Percentiles rank a stretch among this genome's conserved stretches.
phyloP scores from a whole-genome alignment of 352 stramenopile genomes.

The Pythium rishiriense region DNA sequence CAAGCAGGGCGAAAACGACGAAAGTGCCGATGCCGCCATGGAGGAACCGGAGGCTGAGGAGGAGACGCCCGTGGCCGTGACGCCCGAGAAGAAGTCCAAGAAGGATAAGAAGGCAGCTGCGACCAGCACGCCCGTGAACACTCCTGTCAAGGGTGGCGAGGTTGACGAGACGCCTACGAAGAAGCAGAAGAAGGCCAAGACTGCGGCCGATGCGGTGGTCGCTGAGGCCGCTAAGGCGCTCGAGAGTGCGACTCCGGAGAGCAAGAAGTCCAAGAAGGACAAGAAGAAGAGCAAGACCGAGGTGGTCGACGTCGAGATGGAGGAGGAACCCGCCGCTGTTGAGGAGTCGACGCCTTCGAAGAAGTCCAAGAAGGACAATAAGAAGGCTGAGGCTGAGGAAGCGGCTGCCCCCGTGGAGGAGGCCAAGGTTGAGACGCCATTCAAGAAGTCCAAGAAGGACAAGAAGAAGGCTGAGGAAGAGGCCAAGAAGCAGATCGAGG shows the following conservation, averaged over 20 bases:
- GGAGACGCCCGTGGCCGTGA: slow-evolving; percentile 8
- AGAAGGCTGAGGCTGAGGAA: slow-evolving; percentile 45
- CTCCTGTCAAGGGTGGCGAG: slow-evolving; percentile 20
- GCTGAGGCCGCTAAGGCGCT: slow-evolving; percentile 11
- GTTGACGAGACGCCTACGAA: slow-evolving; percentile 23
- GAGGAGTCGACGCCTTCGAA: slow-evolving; percentile 14
- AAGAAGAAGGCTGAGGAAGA: slow-evolving; percentile 20
- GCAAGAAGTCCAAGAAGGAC: slow-evolving; percentile 17
- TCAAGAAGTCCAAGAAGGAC: slow-evolving; percentile 21
- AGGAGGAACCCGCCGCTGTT: background rate
- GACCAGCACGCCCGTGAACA: slow-evolving; percentile 24
- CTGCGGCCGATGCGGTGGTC: slow-evolving; percentile 5
- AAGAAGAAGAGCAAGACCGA: slow-evolving; percentile 26
- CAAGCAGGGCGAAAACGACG: slow-evolving; percentile 35
- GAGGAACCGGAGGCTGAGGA: slow-evolving; percentile 26
- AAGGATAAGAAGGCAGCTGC: slow-evolving; percentile 14
- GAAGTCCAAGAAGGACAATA: slow-evolving; percentile 32
- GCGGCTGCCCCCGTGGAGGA: background rate
- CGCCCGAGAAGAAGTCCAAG: slow-evolving; percentile 30
- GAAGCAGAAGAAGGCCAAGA: slow-evolving; percentile 24
- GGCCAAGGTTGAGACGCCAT: background rate
- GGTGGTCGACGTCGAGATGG: slow-evolving; percentile 4
- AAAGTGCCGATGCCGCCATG: background rate
- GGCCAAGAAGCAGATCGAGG: slow-evolving; percentile 1
- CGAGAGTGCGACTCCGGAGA: slow-evolving; percentile 8